Evolutionary conservation across 345 rosid genomes (phyloP), one percentile per base, ranked within the genome.

Genomic region (Linum trigynum): DNA sequence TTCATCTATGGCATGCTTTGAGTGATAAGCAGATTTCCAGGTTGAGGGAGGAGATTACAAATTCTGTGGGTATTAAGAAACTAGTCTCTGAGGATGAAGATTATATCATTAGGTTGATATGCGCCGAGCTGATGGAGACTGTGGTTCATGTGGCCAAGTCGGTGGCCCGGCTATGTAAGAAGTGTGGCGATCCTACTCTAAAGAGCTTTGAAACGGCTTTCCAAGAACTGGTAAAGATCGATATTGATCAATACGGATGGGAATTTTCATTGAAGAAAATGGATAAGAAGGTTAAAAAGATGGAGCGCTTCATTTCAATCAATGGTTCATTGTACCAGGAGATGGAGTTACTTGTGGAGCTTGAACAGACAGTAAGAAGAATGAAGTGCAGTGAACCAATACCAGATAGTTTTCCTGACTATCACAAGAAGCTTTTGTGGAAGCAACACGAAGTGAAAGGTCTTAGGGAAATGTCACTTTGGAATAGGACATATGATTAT

Each of bases 1-100:
- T 89, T 68, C 90, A 95, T 72, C 71, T 95, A 39, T 95, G 99
- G 99, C 95, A 91, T 10, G 82, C 96, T 9, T 72, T 95, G 41
- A 82, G 89, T 60, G 99, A 91, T 72, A 91, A 87, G 80, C 91
- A 89, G 73, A 80, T 95, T 61, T 8, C 67, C 2, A 79, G 80
- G 82, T 81, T 91, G 79, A 85, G 91, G 65, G 84, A 77, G 32
- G 99, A 94, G 78, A 85, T 94, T 5, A 68, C 75, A 0, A 75
- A 63, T 39, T 88, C 92, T 7, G 67, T 59, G 3, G 99, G 99
- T 39, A 81, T 94, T 41, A 81, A 85, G 69, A 90, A 90, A 80
- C 83, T 94, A 16, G 85, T 94, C 17, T 85, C 99, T 0, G 97
- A 94, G 2, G 95, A 90, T 55, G 97, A 90, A 10, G 95, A 82